phyloP scores from a whole-genome alignment of 352 stramenopile genomes.

The Pilasporangium apinafurcum region DNA sequence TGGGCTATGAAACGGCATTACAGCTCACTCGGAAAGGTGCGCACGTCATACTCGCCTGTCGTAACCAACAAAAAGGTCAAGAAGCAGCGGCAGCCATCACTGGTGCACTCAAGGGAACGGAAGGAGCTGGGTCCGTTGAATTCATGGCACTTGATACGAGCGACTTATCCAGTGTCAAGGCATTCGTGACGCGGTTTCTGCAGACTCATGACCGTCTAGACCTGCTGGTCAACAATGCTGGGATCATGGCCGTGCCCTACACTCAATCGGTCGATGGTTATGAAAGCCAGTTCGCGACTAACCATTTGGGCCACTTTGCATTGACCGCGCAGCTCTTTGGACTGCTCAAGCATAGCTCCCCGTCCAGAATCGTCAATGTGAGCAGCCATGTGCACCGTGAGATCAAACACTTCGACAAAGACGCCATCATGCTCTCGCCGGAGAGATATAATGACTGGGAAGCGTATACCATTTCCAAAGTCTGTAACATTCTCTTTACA shows the following conservation, averaged over 20 bases:
- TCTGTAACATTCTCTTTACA: conserved; percentile 9
- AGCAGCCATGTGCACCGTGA: conserved; percentile 3
- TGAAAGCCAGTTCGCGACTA: conserved; percentile 17
- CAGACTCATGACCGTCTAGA: conserved; percentile 10
- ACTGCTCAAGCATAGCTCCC: conserved; percentile 13
- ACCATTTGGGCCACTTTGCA: conserved; percentile 26
- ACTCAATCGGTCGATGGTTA: conserved; percentile 9
- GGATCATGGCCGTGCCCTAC: conserved; percentile 9
- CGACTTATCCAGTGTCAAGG: conserved; percentile 26
- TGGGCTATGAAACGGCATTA: conserved; percentile 72
- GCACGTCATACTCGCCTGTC: conserved; percentile 70
- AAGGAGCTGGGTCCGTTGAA: conserved; percentile 18
- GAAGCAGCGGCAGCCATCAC: conserved; percentile 23
- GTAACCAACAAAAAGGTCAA: conserved; percentile 33
- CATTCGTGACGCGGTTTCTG: conserved; percentile 32
- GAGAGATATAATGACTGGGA: background rate
- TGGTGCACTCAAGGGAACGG: background rate
- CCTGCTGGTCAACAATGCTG: conserved; percentile 29
- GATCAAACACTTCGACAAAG: background rate
- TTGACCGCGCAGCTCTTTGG: conserved; percentile 15
- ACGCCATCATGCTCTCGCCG: background rate
- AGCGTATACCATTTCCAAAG: conserved; percentile 3
- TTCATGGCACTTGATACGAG: conserved; percentile 39
- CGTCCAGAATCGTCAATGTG: conserved; percentile 16
- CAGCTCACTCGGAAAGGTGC: conserved; percentile 49